Base-by-base conservation (phyloP, 495 filamentous ascomycete genomes). In the Pseudomonodictys pantanalensis region DNA sequence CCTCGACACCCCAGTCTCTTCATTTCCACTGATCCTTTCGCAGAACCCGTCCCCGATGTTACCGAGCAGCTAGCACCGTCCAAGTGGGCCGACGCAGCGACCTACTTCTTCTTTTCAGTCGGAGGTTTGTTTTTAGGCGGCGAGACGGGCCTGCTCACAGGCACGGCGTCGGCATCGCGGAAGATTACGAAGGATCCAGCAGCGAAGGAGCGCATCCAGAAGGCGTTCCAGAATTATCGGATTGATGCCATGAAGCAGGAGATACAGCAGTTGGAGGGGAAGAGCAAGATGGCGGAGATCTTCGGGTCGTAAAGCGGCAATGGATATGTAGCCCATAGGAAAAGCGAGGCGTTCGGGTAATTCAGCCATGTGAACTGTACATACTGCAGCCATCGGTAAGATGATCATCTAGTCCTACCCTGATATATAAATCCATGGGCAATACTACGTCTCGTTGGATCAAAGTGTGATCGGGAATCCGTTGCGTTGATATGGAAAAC, bases 51-150 rank as follows among this genome's bases (percentile, higher is more conserved):
- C 32, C 85, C 86, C 0, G 82, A 88, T 62, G 70, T 86, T 22
- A 81, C 82, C 3, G 75, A 75, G 0, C 58, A 83, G 20, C 58
- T 87, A 29, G 76, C 79, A 33, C 85, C 85, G 0, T 81, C 79
- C 2, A 70, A 73, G 0, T 67, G 81, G 33, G 84, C 84, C 17
- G 85, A 88, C 55, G 61, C 83, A 28, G 81, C 81, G 11, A 82
- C 86, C 0, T 86, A 86, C 60, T 74, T 79, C 67, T 82, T 87
- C 67, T 85, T 86, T 28, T 76, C 77, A 12, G 57, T 77, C 1
- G 85, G 83, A 35, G 85, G 85, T 0, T 56, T 85, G 7, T 82
- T 89, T 45, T 48, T 88, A 10, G 85, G 86, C 26, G 85, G 86
- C 22, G 85, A 88, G 68, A 67, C 67, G 66, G 86, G 86, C 0